phyloP scores from a whole-genome alignment of 140 eudicot genomes.

The Bidens hawaiensis region DNA sequence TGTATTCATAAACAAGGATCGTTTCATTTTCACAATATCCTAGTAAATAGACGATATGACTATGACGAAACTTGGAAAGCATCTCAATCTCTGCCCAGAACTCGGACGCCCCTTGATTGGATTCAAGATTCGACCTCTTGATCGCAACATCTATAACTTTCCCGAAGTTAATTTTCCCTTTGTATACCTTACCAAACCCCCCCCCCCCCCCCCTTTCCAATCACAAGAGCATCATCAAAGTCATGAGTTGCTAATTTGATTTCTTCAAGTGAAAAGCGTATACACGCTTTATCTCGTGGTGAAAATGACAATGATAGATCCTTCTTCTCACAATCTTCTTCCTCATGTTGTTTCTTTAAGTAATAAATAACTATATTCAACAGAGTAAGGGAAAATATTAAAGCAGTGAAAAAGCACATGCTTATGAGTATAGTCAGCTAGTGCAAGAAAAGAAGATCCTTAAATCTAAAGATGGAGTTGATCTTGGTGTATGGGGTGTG shows the following conservation, averaged over 20 bases:
- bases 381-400: too few species aligned
- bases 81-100: too few species aligned
- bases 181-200: conserved; percentile 29
- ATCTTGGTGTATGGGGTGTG: too few species aligned
- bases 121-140: conserved; percentile 16
- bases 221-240: conserved; percentile 24
- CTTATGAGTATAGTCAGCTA: too few species aligned
- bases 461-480: too few species aligned
- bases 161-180: conserved; percentile 17
- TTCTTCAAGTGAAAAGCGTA: conserved; percentile 20
- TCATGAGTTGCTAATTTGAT: conserved; percentile 21
- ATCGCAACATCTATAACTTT: conserved; percentile 17
- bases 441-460: too few species aligned
- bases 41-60: conserved; percentile 31
- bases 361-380: too few species aligned
- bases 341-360: conserved; percentile 7
- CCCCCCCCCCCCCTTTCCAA: conserved; percentile 33
- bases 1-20: conserved; percentile 25
- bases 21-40: conserved; percentile 29
- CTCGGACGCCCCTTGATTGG: conserved; percentile 28
- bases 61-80: conserved; percentile 35
- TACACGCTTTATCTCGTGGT: conserved; percentile 8
- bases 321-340: conserved; percentile 9
- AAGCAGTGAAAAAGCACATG: too few species aligned
- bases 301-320: conserved; percentile 3